Percentiles rank a stretch among this genome's conserved stretches.
phyloP scores from a whole-genome alignment of 495 filamentous ascomycete genomes.

The Cryomyces antarcticus region DNA sequence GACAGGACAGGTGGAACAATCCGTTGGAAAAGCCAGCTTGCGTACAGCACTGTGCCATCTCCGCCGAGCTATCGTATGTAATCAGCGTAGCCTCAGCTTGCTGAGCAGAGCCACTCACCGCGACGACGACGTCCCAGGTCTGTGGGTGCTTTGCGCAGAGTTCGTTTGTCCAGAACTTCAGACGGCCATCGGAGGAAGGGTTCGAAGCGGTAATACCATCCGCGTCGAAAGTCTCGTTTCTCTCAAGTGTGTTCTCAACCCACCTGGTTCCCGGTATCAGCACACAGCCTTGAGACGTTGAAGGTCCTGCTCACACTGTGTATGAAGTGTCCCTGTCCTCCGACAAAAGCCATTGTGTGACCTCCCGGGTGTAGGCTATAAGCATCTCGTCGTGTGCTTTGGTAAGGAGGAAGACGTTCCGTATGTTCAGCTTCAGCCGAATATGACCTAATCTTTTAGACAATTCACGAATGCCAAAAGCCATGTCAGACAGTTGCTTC shows the following conservation, averaged over 20 bases:
- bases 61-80: slow-evolving; percentile 43
- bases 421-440: slow-evolving; percentile 56
- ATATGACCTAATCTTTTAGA: slow-evolving; percentile 68
- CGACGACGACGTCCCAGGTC: slow-evolving; percentile 81
- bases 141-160: slow-evolving; percentile 62
- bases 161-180: slow-evolving; percentile 67
- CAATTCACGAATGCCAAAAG: slow-evolving; percentile 78
- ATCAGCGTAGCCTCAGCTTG: neutral
- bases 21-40: slow-evolving; percentile 93
- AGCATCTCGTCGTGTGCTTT: slow-evolving; percentile 72
- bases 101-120: slow-evolving; percentile 18
- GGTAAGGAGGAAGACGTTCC: slow-evolving; percentile 69
- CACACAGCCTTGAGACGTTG: neutral
- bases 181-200: slow-evolving; percentile 31
- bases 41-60: slow-evolving; percentile 88
- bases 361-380: slow-evolving; percentile 55
- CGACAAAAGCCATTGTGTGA: slow-evolving; percentile 72
- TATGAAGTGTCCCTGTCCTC: slow-evolving; percentile 46
- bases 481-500: slow-evolving; percentile 85
- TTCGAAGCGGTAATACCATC: slow-evolving; percentile 36
- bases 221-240: slow-evolving; percentile 51
- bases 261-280: slow-evolving; percentile 17
- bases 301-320: slow-evolving; percentile 33
- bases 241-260: slow-evolving; percentile 53
- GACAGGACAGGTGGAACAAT: slow-evolving; percentile 85